A percentile compares a stretch with the other conserved stretches of the same genome.
These are phyloP conservation scores for Arthrobotrys sinensis DNA, from an alignment of 2,329 filamentous ascomycete species.

Conservation along the genomic window DNA sequence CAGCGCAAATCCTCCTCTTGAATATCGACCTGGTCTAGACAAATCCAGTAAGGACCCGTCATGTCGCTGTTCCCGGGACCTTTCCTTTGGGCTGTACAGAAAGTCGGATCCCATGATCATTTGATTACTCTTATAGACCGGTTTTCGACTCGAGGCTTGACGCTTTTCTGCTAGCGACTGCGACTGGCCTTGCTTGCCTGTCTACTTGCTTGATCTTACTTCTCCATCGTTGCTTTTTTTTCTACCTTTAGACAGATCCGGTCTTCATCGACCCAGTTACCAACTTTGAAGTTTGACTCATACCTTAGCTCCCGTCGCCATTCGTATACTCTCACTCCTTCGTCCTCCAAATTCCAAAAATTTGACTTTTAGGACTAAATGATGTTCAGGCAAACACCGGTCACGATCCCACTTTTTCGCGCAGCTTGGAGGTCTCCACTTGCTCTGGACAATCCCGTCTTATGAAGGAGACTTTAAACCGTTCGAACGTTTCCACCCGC, in stretches of 20 bases:
- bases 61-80: slow-evolving; percentile 40
- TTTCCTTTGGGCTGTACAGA: slow-evolving; percentile 52
- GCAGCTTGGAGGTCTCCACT: slow-evolving; percentile 10
- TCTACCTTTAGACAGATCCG: neutral
- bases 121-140: slow-evolving; percentile 15
- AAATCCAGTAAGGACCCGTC: slow-evolving; percentile 52
- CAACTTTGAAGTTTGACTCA: slow-evolving; percentile 41
- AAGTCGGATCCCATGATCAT: slow-evolving; percentile 45
- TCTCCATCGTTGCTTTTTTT: slow-evolving; percentile 19
- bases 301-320: slow-evolving; percentile 22
- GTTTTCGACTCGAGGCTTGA: slow-evolving; percentile 24
- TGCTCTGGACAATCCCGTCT: slow-evolving; percentile 35
- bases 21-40: slow-evolving; percentile 30
- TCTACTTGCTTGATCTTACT: neutral
- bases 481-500: neutral
- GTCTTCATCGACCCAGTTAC: slow-evolving; percentile 1
- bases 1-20: slow-evolving; percentile 14
- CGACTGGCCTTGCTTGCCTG: slow-evolving; percentile 31
- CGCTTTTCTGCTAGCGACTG: slow-evolving; percentile 19
- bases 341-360: neutral
- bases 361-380: neutral
- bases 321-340: neutral
- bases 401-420: slow-evolving; percentile 38
- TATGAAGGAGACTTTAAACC: slow-evolving; percentile 20
- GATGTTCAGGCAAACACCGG: slow-evolving; percentile 4